phyloP scores from a whole-genome alignment of 805 yeast species.

The Diddensiella santjacobensis region DNA sequence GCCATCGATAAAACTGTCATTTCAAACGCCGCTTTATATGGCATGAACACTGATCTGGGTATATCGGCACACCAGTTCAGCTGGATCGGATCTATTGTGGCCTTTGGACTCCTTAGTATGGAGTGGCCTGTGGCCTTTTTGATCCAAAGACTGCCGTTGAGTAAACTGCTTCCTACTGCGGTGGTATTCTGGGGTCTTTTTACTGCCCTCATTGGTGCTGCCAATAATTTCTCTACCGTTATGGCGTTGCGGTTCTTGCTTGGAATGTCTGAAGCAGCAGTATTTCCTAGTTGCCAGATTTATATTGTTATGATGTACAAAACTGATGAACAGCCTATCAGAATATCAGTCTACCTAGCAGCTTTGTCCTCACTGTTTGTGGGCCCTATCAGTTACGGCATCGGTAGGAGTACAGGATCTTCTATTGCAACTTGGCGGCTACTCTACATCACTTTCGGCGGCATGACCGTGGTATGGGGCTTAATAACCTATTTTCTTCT shows the following conservation, averaged over 20 bases:
- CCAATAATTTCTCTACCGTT: conserved; percentile 37
- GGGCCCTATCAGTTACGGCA: conserved; percentile 28
- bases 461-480: conserved; percentile 41
- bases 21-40: conserved; percentile 52
- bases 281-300: conserved; percentile 13
- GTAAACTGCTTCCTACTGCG: conserved; percentile 32
- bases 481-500: conserved; percentile 38
- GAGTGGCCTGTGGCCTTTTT: conserved; percentile 21
- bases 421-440: conserved; percentile 44
- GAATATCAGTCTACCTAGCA: conserved; percentile 12
- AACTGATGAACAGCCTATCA: conserved; percentile 12
- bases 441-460: conserved; percentile 45
- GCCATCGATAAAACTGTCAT: conserved; percentile 55
- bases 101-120: conserved; percentile 38
- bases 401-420: conserved; percentile 35
- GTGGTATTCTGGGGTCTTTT: conserved; percentile 40
- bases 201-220: conserved; percentile 38
- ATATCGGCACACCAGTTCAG: conserved; percentile 8
- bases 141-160: conserved; percentile 21
- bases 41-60: conserved; percentile 41
- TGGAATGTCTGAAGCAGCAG: conserved; percentile 17
- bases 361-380: conserved; percentile 12
- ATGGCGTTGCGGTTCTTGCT: conserved; percentile 15
- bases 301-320: conserved; percentile 16
- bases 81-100: conserved; percentile 43